A percentile compares a stretch with the other conserved stretches of the same genome.
Evolutionary conservation across 1,284 basidiomycete genomes (phyloP).

Genomic region (Schizopora paradoxa): DNA sequence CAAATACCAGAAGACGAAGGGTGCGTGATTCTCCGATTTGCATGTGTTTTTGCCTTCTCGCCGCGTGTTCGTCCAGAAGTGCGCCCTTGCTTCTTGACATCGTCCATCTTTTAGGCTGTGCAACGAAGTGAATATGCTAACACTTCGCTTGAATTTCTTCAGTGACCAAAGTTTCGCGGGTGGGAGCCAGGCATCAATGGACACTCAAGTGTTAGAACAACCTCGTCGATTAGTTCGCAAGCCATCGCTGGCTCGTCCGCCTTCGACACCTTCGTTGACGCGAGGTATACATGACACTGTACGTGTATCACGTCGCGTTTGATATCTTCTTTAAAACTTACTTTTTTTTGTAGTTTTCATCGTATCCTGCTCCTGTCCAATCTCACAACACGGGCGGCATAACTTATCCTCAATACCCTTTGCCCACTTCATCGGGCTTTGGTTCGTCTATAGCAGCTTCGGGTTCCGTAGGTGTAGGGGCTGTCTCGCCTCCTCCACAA

Average conservation of each 20-base stretch:
- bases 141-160: too few relatives aligned
- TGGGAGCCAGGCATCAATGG: slow-evolving; percentile 4
- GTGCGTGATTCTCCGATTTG: slow-evolving; percentile 5
- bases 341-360: slow-evolving; percentile 1
- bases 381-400: not conserved
- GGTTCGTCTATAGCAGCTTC: slow-evolving; percentile 27
- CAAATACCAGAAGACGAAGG: slow-evolving; percentile 15
- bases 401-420: slow-evolving; percentile 41
- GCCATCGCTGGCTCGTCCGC: slow-evolving; percentile 32
- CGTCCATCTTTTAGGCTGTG: slow-evolving; percentile 9
- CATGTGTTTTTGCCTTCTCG: not conserved
- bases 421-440: slow-evolving; percentile 30
- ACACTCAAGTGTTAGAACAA: slow-evolving; percentile 24
- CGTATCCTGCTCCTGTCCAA: slow-evolving; percentile 10
- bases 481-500: slow-evolving; percentile 63
- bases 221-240: slow-evolving; percentile 32
- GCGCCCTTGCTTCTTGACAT: too few relatives aligned
- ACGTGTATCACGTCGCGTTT: slow-evolving; percentile 20
- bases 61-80: too few relatives aligned
- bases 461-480: slow-evolving; percentile 28
- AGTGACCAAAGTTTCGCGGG: too few relatives aligned
- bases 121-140: not conserved
- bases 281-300: slow-evolving; percentile 41
- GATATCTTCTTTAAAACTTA: not conserved
- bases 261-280: slow-evolving; percentile 34